A percentile compares a stretch with the other conserved stretches of the same genome.
Evolutionary conservation across 495 filamentous ascomycete genomes (phyloP).

Genomic region (Saxophila tyrrhenica): DNA sequence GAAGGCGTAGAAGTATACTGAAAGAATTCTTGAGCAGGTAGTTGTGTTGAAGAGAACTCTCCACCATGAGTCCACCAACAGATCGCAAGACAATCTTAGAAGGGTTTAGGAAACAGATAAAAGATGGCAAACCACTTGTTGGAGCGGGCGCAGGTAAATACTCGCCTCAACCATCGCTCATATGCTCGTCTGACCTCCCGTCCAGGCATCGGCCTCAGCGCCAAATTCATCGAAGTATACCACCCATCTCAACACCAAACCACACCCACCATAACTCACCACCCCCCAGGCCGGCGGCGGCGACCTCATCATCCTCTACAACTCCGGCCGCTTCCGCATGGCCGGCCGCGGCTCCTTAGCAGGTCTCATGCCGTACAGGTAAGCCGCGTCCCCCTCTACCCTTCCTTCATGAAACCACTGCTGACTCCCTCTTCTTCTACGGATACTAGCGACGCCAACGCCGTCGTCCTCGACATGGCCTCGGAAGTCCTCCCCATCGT

Average conservation of each 20-base stretch:
- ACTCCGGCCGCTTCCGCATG: conserved; percentile 64
- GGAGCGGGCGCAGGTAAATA: conserved; percentile 52
- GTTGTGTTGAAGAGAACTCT: too few species aligned
- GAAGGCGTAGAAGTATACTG: too few species aligned
- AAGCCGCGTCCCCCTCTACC: too few species aligned
- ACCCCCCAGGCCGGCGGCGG: conserved; percentile 39
- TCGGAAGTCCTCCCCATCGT: conserved; percentile 45
- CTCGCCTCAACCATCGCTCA: not conserved
- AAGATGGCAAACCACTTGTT: conserved; percentile 45
- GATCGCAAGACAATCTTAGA: conserved; percentile 45
- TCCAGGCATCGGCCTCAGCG: conserved; percentile 54
- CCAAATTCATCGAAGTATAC: conserved; percentile 49
- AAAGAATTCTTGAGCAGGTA: too few species aligned
- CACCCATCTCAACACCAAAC: not conserved
- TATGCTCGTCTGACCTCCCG: not conserved
- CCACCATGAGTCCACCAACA: conserved; percentile 27
- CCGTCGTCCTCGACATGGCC: conserved; percentile 57
- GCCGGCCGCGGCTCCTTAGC: conserved; percentile 59
- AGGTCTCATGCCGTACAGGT: conserved; percentile 61
- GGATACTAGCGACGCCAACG: conserved; percentile 61
- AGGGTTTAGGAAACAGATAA: conserved; percentile 41
- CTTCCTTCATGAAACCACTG: too few species aligned
- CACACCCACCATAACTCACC: not conserved
- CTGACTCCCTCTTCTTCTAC: too few species aligned
- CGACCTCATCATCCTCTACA: conserved; percentile 63